Conservation (phyloP, 2,329 filamentous ascomycete species). For the Geosmithia flava region DNA sequence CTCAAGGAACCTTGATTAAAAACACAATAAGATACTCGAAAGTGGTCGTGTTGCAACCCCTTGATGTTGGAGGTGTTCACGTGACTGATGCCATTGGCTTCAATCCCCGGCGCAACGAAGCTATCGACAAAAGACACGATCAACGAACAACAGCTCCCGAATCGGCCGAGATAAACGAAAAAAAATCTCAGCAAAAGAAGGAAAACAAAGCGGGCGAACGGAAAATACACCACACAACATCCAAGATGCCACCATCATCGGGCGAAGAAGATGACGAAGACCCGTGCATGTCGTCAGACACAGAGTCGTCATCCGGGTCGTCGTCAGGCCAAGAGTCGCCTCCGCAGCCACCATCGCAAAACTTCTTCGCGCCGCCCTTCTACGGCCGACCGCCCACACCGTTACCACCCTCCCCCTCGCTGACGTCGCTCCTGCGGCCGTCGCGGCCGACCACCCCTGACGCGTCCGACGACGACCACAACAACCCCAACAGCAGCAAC, state of each 20-base stretch:
- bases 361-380: conserved; percentile 69
- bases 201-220: background rate
- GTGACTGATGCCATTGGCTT: too few species aligned
- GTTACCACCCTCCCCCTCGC: conserved; percentile 78
- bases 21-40: too few species aligned
- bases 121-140: too few species aligned
- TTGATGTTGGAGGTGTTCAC: too few species aligned
- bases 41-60: too few species aligned
- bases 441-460: conserved; percentile 91
- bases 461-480: conserved; percentile 66
- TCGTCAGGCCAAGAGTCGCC: conserved; percentile 22
- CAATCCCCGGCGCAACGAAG: too few species aligned
- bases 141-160: too few species aligned
- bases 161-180: too few species aligned
- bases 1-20: too few species aligned
- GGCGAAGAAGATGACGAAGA: conserved; percentile 22
- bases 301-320: conserved; percentile 8
- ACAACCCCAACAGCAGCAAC: background rate
- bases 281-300: conserved; percentile 2
- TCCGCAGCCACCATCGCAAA: conserved; percentile 33
- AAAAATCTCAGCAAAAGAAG: background rate
- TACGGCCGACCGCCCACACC: conserved; percentile 96
- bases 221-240: background rate
- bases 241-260: background rate
- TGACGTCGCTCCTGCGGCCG: conserved; percentile 82